Percentiles rank a stretch among this genome's conserved stretches.
These are phyloP conservation scores for Nakazawaea pomicola DNA, from an alignment of 805 yeast species.

Conservation along the genomic window DNA sequence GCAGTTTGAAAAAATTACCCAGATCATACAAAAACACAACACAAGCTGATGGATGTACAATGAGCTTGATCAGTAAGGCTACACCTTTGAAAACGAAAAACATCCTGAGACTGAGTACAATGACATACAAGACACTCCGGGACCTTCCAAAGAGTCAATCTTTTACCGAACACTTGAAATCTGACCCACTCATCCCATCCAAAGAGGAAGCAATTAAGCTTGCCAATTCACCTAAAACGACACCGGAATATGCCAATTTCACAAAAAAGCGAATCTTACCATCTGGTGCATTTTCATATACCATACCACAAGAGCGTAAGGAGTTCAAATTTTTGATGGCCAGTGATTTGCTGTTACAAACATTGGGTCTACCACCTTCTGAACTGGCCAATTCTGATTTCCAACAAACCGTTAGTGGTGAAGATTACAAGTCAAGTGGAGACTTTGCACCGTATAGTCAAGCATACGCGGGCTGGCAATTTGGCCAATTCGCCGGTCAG, in stretches of 20 bases:
- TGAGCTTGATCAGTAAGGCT: no score
- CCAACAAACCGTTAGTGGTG: conserved; percentile 58
- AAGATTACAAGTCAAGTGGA: conserved; percentile 20
- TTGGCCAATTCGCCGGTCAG: conserved; percentile 96
- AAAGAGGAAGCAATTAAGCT: conserved; percentile 15
- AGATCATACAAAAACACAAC: no score
- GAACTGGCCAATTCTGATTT: conserved; percentile 40
- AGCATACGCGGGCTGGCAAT: conserved; percentile 94
- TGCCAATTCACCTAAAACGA: conserved; percentile 23
- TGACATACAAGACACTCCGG: conserved; percentile 16
- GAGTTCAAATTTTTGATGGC: conserved; percentile 50
- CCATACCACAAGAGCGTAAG: conserved; percentile 59
- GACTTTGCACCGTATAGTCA: conserved; percentile 84
- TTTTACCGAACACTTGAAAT: conserved; percentile 21
- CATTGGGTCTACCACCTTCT: conserved; percentile 46
- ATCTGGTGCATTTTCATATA: conserved; percentile 69
- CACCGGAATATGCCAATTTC: conserved; percentile 28
- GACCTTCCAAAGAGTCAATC: conserved; percentile 23
- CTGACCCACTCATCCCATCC: conserved; percentile 26
- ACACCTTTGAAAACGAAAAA: no score
- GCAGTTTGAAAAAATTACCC: no score
- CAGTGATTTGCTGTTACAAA: conserved; percentile 54
- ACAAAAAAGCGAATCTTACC: conserved; percentile 47
- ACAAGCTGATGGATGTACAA: no score
- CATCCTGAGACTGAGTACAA: no score